Evolutionary conservation across 768 basidiomycete genomes (phyloP).

Genomic region (Lyophyllum shimeji): DNA sequence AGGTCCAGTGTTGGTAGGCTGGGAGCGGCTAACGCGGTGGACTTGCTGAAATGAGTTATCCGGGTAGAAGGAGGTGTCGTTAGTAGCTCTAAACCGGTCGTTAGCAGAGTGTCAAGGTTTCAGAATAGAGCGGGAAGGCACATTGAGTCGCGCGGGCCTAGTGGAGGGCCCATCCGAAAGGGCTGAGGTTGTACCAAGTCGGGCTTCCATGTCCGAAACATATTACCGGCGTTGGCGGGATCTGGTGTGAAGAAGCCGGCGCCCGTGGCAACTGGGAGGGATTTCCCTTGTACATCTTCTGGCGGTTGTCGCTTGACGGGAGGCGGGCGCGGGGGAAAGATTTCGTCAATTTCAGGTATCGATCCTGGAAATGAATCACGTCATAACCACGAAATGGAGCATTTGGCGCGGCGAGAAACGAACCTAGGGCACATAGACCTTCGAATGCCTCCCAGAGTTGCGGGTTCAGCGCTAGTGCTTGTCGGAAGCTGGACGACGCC

Average conservation of each 20-base stretch:
- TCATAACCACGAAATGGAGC: slow-evolving; percentile 10
- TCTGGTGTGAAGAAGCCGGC: slow-evolving; percentile 80
- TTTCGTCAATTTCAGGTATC: slow-evolving; percentile 67
- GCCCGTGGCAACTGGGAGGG: slow-evolving; percentile 58
- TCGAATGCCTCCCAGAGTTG: slow-evolving; percentile 93
- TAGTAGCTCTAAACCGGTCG: slow-evolving; percentile 43
- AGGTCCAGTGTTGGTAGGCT: slow-evolving; percentile 36
- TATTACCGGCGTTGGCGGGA: slow-evolving; percentile 49
- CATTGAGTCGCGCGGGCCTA: slow-evolving; percentile 63
- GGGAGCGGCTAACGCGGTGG: slow-evolving; percentile 44
- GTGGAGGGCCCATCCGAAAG: slow-evolving; percentile 56
- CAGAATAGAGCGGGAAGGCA: slow-evolving; percentile 29
- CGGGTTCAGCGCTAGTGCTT: slow-evolving; percentile 72
- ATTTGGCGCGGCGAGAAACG: slow-evolving; percentile 20
- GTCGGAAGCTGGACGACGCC: slow-evolving; percentile 69
- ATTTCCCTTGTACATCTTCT: slow-evolving; percentile 48
- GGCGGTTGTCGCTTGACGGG: slow-evolving; percentile 54
- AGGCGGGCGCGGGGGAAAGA: slow-evolving; percentile 64
- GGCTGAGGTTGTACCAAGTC: slow-evolving; percentile 48
- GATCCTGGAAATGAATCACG: slow-evolving; percentile 43
- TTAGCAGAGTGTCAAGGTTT: slow-evolving; percentile 16
- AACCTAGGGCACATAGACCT: slow-evolving; percentile 80
- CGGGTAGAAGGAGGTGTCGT: slow-evolving; percentile 53
- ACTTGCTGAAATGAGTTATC: slow-evolving; percentile 61
- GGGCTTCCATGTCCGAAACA: slow-evolving; percentile 59